phyloP scores from a whole-genome alignment of 1,284 basidiomycete genomes.

The Coniferiporia sulphurascens region DNA sequence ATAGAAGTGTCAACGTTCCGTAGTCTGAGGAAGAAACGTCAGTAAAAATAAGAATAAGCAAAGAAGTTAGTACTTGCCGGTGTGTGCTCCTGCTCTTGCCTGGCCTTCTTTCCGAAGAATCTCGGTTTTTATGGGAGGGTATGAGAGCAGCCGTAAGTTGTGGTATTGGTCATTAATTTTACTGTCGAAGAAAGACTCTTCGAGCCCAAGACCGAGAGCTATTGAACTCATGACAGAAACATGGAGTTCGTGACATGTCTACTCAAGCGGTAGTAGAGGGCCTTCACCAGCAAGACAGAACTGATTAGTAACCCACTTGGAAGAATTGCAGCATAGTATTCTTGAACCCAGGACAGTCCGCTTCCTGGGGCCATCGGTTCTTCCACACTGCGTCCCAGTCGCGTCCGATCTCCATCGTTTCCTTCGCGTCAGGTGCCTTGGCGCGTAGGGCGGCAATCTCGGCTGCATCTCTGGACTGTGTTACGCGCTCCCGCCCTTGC shows the following conservation, averaged over 20 bases:
- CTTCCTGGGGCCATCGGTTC: constrained; percentile 75
- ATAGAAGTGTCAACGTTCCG: constrained; percentile 61
- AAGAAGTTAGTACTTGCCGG: constrained; percentile 37
- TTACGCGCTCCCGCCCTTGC: constrained; percentile 76
- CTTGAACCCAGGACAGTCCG: constrained; percentile 62
- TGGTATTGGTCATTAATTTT: constrained; percentile 73
- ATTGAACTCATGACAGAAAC: constrained; percentile 74
- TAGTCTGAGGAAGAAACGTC: background rate
- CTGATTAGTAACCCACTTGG: constrained; percentile 35
- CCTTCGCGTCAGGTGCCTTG: constrained; percentile 75
- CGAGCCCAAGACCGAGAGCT: constrained; percentile 69
- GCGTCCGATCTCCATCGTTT: constrained; percentile 81
- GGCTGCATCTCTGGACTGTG: constrained; percentile 62
- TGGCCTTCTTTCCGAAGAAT: constrained; percentile 61
- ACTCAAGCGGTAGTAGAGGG: background rate
- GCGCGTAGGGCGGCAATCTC: constrained; percentile 71
- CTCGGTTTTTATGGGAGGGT: constrained; percentile 61
- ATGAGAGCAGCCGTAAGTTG: constrained; percentile 71
- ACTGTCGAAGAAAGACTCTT: constrained; percentile 69
- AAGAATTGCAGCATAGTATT: constrained; percentile 71
- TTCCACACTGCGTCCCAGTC: constrained; percentile 72
- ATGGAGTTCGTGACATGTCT: constrained; percentile 75
- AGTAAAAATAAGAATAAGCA: background rate
- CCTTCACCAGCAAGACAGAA: background rate
- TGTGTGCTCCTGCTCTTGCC: constrained; percentile 77